These are phyloP conservation scores for Mrakia hoshinonis DNA, from an alignment of 768 basidiomycete genomes.

Conservation along the genomic window DNA sequence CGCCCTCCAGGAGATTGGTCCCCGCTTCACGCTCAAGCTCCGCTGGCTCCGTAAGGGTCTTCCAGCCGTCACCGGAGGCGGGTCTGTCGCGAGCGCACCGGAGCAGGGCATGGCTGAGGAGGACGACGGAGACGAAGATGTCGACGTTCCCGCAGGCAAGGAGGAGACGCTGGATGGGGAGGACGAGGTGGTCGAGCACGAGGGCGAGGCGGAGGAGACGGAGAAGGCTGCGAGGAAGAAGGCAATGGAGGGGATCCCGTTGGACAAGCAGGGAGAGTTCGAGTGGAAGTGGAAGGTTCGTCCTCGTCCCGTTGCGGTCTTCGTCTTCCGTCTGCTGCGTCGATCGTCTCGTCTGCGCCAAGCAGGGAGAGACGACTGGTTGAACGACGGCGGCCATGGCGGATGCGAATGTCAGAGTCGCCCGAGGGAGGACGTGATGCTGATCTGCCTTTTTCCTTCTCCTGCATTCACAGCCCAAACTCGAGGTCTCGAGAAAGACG, in stretches of 20 bases:
- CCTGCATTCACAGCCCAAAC: conserved; percentile 57
- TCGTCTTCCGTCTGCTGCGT: no score
- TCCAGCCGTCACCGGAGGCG: conserved; percentile 55
- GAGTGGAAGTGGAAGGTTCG: conserved; percentile 86
- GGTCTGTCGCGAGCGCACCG: conserved; percentile 55
- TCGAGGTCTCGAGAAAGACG: conserved; percentile 79
- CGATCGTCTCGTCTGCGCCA: conserved; percentile 19
- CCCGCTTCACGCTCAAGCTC: conserved; percentile 90
- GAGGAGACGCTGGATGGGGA: conserved; percentile 37
- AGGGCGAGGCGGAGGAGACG: conserved; percentile 39
- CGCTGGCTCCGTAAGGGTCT: conserved; percentile 79
- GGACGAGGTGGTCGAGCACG: conserved; percentile 39
- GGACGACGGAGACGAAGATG: conserved; percentile 34
- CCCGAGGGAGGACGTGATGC: neutral
- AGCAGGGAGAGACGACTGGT: neutral
- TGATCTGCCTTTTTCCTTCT: conserved; percentile 25
- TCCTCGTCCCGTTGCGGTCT: conserved; percentile 18
- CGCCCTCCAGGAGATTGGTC: conserved; percentile 91
- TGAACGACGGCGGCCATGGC: neutral
- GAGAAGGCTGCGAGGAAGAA: conserved; percentile 35
- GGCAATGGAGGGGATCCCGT: conserved; percentile 37
- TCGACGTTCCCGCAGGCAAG: conserved; percentile 32
- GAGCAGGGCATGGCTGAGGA: conserved; percentile 52
- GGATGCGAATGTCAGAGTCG: neutral
- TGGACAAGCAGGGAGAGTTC: conserved; percentile 62